Base-by-base conservation (phyloP, 768 basidiomycete species). In the Lentinula boryana region DNA sequence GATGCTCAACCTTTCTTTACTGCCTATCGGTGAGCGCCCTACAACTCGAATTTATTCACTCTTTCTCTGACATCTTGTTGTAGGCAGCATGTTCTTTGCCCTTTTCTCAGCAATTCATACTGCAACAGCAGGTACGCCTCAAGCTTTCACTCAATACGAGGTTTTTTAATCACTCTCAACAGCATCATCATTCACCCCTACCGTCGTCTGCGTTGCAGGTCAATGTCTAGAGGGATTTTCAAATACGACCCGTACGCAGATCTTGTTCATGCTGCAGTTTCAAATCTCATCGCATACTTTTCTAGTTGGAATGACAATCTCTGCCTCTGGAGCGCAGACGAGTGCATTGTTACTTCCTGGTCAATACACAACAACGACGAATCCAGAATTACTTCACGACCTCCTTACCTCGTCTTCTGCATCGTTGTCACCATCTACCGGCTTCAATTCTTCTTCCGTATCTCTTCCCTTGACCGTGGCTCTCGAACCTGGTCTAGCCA, bases 141-240 rank as follows among this genome's bases (percentile, higher is more conserved):
- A 13, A 10, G 12, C 3, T 53, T 33, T 6, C 4, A 15, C 23
- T 5, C 27, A 46, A 18, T 3, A 43, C 41, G 31, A 27, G n/a
- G 4, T 3, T 23, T 21, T 40, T 32, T 16, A 36, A 58, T 66
- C 3, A 67, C 46, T 33, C 3, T 48, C 40, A 38, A 27, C 58
- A 85, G 83, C 77, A 69, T 85, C 86, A 62, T 84, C 86, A 72
- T 74, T 77, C 71, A 78, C 80, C 65, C 71, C 76, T 62, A 72
- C 78, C 68, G 84, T 92, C 60, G 78, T 93, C 63, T 93, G 91
- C 79, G 77, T 90, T 89, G 88, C 91, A 70, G 91, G 91, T 66
- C 90, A 93, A 88, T 93, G 91, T 78, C 74, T 93, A 60, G 81
- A 91, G 72, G 91, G 91, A 61, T 82, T 75, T 73, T 84, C 88